A percentile compares a stretch with the other conserved stretches of the same genome.
phyloP scores from a whole-genome alignment of 495 filamentous ascomycete species.

The Penicillium chermesinum region DNA sequence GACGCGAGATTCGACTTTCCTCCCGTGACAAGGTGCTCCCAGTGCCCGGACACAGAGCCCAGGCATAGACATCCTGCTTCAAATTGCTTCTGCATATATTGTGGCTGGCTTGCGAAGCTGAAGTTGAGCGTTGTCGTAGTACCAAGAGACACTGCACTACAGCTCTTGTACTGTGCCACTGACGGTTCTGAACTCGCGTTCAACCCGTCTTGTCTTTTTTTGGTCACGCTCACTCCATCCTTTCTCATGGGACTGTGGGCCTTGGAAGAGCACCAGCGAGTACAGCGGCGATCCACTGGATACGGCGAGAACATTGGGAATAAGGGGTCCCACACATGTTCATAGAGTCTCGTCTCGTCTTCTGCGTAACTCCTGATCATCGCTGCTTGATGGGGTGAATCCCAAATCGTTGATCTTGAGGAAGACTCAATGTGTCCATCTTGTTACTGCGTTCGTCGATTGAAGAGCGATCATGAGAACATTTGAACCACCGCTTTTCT shows the following conservation, averaged over 20 bases:
- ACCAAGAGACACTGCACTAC: constrained; percentile 25
- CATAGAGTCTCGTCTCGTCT: neutral
- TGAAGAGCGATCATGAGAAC: constrained; percentile 10
- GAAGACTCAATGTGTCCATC: neutral
- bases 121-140: constrained; percentile 46
- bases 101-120: constrained; percentile 34
- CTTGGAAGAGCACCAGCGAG: constrained; percentile 52
- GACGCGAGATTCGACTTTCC: constrained; percentile 32
- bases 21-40: constrained; percentile 22
- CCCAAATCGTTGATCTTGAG: constrained; percentile 13
- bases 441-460: neutral
- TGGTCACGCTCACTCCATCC: constrained; percentile 16
- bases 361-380: constrained; percentile 3
- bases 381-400: constrained; percentile 21
- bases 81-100: constrained; percentile 25
- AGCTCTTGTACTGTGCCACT: constrained; percentile 32
- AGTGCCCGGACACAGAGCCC: too few species aligned
- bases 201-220: constrained; percentile 20
- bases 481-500: constrained; percentile 1
- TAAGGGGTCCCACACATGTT: neutral
- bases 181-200: constrained; percentile 24
- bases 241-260: constrained; percentile 21
- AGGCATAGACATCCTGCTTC: constrained; percentile 35
- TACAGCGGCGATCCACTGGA: constrained; percentile 52
- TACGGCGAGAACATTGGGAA: constrained; percentile 17